Evolutionary conservation across 352 stramenopile genomes (phyloP).

Genomic region (Globisporangium splendens): DNA sequence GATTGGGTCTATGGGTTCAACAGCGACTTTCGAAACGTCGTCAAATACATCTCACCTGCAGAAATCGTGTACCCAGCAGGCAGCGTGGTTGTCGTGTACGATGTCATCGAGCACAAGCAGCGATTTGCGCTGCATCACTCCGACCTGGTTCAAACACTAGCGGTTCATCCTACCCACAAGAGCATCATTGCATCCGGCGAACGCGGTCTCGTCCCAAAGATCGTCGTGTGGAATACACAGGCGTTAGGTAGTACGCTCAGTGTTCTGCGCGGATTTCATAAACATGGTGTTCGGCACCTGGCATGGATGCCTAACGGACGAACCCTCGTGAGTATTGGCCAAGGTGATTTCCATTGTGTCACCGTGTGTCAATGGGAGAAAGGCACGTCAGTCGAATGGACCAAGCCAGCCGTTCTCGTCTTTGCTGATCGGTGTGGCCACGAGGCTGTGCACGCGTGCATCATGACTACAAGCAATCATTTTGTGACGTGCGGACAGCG

Average conservation of each 20-base stretch:
- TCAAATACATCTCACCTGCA: conserved; percentile 59
- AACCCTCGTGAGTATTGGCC: conserved; percentile 59
- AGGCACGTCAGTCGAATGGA: conserved; percentile 37
- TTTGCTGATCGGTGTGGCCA: conserved; percentile 48
- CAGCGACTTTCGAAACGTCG: conserved; percentile 49
- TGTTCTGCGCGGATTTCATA: conserved; percentile 65
- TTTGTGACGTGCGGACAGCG: conserved; percentile 66
- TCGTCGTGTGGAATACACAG: conserved; percentile 63
- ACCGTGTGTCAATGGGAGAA: conserved; percentile 77
- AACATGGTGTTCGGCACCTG: conserved; percentile 54
- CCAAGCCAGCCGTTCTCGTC: conserved; percentile 41
- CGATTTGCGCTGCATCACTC: conserved; percentile 61
- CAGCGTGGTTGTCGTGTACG: conserved; percentile 61
- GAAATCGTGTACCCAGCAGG: conserved; percentile 67
- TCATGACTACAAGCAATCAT: conserved; percentile 32
- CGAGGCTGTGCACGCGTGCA: conserved; percentile 45
- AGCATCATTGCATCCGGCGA: conserved; percentile 61
- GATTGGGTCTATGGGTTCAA: conserved; percentile 85
- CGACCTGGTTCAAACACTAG: conserved; percentile 53
- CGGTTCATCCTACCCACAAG: conserved; percentile 45
- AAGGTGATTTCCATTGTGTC: conserved; percentile 67
- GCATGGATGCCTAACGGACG: conserved; percentile 73
- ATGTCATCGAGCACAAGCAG: conserved; percentile 69
- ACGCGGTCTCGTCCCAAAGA: conserved; percentile 48
- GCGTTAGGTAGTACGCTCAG: conserved; percentile 41